These are phyloP conservation scores for Phaffia rhodozyma DNA, from an alignment of 1,284 basidiomycete genomes.

Conservation along the genomic window DNA sequence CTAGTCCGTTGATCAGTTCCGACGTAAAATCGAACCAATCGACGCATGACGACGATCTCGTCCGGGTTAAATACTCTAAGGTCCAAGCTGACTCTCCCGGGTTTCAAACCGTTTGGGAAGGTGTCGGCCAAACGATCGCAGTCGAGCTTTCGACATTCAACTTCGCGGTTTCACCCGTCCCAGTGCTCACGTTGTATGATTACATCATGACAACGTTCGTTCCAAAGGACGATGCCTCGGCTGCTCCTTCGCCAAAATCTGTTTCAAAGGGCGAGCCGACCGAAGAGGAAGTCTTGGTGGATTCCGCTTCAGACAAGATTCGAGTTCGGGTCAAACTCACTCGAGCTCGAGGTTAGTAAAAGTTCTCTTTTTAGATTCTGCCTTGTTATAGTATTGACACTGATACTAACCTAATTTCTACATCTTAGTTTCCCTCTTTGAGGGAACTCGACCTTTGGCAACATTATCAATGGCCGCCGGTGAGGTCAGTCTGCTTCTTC, in stretches of 20 bases:
- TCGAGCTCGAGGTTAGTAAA: conserved; percentile 59
- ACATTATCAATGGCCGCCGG: conserved; percentile 87
- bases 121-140: conserved; percentile 79
- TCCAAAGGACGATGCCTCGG: conserved; percentile 37
- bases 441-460: conserved; percentile 59
- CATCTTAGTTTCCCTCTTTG: conserved; percentile 62
- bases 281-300: background rate
- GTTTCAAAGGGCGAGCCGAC: background rate
- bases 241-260: conserved; percentile 2
- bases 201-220: conserved; percentile 97
- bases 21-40: conserved; percentile 38
- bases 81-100: conserved; percentile 80
- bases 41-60: conserved; percentile 48
- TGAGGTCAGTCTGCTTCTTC: conserved; percentile 68
- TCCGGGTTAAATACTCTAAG: conserved; percentile 70
- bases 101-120: conserved; percentile 68
- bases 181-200: conserved; percentile 84
- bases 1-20: conserved; percentile 68
- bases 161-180: conserved; percentile 79
- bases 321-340: conserved; percentile 75
- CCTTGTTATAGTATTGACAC: conserved; percentile 10
- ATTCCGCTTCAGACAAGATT: conserved; percentile 46
- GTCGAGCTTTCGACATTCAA: conserved; percentile 86
- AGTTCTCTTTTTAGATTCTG: background rate
- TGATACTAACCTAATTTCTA: background rate